Conservation (phyloP, 139 green algal genomes). For the Picochlorum sp. region DNA sequence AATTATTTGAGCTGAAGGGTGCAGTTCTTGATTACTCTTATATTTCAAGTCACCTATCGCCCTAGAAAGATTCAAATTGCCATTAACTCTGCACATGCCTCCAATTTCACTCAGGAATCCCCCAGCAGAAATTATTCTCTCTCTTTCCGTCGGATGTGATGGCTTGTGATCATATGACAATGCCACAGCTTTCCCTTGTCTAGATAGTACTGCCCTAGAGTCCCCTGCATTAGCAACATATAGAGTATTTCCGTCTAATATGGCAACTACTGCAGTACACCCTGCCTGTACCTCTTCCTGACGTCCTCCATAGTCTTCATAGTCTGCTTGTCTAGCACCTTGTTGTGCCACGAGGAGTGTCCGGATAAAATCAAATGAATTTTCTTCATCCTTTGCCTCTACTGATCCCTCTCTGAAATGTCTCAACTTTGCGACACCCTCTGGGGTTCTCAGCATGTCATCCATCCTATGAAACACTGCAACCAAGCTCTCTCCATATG, state of each 20-base stretch:
- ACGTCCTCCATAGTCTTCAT: not conserved
- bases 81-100: constrained; percentile 70
- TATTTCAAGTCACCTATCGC: constrained; percentile 95
- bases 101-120: constrained; percentile 48
- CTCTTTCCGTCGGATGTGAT: constrained; percentile 51
- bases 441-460: constrained; percentile 22
- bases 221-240: constrained; percentile 89
- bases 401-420: constrained; percentile 6
- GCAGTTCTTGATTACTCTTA: constrained; percentile 62
- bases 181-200: constrained; percentile 35
- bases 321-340: constrained; percentile 6
- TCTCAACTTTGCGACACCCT: constrained; percentile 20
- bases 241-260: constrained; percentile 58
- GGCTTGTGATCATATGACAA: constrained; percentile 81
- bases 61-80: constrained; percentile 89
- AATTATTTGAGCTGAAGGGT: constrained; percentile 55
- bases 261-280: constrained; percentile 80
- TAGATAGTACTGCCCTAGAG: constrained; percentile 70
- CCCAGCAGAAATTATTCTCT: constrained; percentile 74
- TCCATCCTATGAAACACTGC: constrained; percentile 22
- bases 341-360: constrained; percentile 30
- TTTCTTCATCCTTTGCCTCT: constrained; percentile 1
- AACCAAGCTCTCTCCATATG: constrained; percentile 52
- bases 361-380: constrained; percentile 25
- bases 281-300: constrained; percentile 42